Base-by-base conservation (phyloP, 192 early-diverging fungal species). In the Entomortierella lignicola region DNA sequence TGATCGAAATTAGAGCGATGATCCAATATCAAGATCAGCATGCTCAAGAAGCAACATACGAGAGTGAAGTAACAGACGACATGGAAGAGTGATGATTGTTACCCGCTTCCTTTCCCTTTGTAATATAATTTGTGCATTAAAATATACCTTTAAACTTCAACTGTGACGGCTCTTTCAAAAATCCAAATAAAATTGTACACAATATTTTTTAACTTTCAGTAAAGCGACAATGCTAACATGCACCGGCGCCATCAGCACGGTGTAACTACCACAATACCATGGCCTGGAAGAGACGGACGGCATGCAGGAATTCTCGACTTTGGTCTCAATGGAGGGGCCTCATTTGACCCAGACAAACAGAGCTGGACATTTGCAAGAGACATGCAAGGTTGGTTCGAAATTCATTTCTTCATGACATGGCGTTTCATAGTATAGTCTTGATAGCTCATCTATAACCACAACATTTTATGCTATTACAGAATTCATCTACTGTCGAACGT, bases 11-110 rank as follows among this genome's bases (percentile, higher is more conserved):
- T n/a, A 52, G 37, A 27, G 55, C 60, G 8, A 77, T 77, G 66
- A 54, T 77, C 21, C 74, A 60, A 12, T 43, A 77, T 31, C 66
- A 77, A n/a, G 53, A 69, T 18, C 74, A 77, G 32, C 74, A 54
- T 53, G 55, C 25, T 29, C 52, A 27, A 12, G 37, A 69, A 3
- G 15, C 61, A 30, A 23, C 41, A 31, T 30, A 41, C 18, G 34
- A 55, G 18, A 65, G 61, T 17, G 64, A 67, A 17, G 32, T 42
- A 26, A 55, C 66, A 15, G 66, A 69, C 0, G 54, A 54, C 15
- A 77, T 69, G 61, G 74, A 77, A n/a, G 54, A 64, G 43, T 77
- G 41, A 55, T 29, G 54, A 8, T 60, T 21, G 43, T 6, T 26
- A n/a, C 31, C 39, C 10, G 4, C 23, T 50, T 31, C 47, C 23